A percentile compares a stretch with the other conserved stretches of the same genome.
These are phyloP conservation scores for Aleurites moluccanus DNA, from an alignment of 441 rosid species.

Conservation along the genomic window DNA sequence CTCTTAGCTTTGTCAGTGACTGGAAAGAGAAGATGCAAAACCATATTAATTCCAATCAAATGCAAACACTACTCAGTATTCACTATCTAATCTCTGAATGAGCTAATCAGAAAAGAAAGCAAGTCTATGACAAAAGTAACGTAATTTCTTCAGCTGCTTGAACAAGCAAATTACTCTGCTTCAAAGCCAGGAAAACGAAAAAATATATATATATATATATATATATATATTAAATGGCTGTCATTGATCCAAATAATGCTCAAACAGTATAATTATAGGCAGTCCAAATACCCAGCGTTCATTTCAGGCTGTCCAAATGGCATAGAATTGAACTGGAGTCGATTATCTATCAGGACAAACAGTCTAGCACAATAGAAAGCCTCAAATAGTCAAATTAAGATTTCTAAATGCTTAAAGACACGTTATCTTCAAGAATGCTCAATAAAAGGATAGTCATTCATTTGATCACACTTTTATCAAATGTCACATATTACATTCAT, in stretches of 20 bases:
- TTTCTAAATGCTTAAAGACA: not conserved
- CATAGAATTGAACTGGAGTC: not conserved
- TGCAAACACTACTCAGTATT: not conserved
- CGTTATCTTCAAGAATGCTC: not conserved
- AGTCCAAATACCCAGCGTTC: not conserved
- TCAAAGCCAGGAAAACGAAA: not conserved
- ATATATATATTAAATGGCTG: not conserved
- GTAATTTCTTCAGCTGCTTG: constrained; percentile 6
- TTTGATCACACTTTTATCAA: not conserved
- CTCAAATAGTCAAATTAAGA: not conserved
- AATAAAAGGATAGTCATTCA: not conserved
- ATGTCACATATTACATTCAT: too few relatives aligned
- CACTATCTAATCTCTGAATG: not conserved
- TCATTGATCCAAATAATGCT: too few relatives aligned
- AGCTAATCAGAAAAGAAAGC: not conserved
- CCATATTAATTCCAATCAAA: constrained; percentile 2
- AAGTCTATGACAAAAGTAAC: not conserved
- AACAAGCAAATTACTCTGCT: not conserved
- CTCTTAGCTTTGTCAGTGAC: constrained; percentile 47
- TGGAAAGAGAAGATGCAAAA: constrained; percentile 30
- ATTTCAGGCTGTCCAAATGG: not conserved
- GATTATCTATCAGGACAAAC: not conserved
- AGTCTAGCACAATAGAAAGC: not conserved
- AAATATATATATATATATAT: too few relatives aligned
- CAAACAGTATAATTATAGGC: not conserved